A percentile compares a stretch with the other conserved stretches of the same genome.
Conservation (phyloP, 2,329 filamentous ascomycete genomes). For the Pseudogymnoascus sp. region DNA sequence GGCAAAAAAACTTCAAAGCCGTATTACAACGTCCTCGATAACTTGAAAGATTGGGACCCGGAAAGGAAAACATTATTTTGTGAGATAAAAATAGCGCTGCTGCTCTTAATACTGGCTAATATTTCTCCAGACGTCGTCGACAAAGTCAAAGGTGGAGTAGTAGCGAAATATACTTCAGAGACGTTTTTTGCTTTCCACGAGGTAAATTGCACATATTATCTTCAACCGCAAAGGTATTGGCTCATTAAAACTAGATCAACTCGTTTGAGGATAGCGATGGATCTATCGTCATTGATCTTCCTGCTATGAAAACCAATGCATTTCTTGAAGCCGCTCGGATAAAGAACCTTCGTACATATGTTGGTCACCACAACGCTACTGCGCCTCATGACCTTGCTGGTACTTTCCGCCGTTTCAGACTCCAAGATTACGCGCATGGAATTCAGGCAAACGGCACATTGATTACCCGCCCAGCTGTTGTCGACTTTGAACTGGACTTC, state of each 20-base stretch:
- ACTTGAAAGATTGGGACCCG: neutral
- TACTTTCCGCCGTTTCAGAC: neutral
- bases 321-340: neutral
- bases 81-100: neutral
- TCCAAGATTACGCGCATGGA: neutral
- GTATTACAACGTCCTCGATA: neutral
- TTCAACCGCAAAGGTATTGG: neutral
- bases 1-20: neutral
- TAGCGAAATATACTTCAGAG: neutral
- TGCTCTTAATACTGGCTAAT: neutral
- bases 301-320: neutral
- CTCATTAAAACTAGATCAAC: neutral
- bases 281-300: neutral
- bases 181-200: slow-evolving; percentile 1
- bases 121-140: neutral
- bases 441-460: neutral
- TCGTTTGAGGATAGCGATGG: neutral
- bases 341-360: neutral
- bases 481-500: neutral
- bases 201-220: neutral
- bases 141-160: neutral
- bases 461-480: neutral
- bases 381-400: neutral
- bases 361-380: neutral
- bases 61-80: neutral